Percentiles rank a stretch among this genome's conserved stretches.
Conservation (phyloP, 2,329 filamentous ascomycete genomes). For the Penicillium italicum region DNA sequence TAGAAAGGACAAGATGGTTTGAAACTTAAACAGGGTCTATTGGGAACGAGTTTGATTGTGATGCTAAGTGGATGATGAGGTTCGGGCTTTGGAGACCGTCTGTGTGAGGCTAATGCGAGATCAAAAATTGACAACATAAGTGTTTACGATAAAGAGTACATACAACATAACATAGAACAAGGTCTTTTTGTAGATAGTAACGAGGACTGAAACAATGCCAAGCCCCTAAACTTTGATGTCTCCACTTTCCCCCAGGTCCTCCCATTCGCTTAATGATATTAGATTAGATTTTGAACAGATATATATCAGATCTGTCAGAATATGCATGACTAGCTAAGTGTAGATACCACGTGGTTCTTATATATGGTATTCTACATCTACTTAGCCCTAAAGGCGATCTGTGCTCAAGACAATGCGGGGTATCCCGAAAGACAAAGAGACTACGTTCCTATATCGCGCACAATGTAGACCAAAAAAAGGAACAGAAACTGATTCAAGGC, state of each 20-base stretch:
- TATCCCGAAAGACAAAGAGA: not conserved
- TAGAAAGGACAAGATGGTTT: too few relatives aligned
- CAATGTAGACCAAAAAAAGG: not conserved
- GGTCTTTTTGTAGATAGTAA: too few relatives aligned
- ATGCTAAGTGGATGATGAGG: too few relatives aligned
- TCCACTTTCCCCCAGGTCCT: conserved; percentile 5
- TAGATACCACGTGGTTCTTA: not conserved
- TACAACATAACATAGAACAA: too few relatives aligned
- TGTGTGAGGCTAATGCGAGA: too few relatives aligned
- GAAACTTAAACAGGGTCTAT: too few relatives aligned
- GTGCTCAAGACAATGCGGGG: not conserved
- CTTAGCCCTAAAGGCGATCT: not conserved
- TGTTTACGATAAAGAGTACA: too few relatives aligned
- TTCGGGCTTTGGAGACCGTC: too few relatives aligned
- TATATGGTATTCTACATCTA: not conserved
- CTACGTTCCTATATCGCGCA: not conserved
- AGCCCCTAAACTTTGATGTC: not conserved
- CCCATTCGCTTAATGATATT: conserved; percentile 3
- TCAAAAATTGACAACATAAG: too few relatives aligned
- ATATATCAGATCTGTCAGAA: not conserved
- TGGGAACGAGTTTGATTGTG: too few relatives aligned
- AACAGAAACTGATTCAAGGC: not conserved
- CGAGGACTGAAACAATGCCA: too few relatives aligned
- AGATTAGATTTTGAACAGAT: not conserved
- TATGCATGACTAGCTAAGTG: not conserved